phyloP scores from a whole-genome alignment of 179 eudicot species.

The Actinidia arguta region DNA sequence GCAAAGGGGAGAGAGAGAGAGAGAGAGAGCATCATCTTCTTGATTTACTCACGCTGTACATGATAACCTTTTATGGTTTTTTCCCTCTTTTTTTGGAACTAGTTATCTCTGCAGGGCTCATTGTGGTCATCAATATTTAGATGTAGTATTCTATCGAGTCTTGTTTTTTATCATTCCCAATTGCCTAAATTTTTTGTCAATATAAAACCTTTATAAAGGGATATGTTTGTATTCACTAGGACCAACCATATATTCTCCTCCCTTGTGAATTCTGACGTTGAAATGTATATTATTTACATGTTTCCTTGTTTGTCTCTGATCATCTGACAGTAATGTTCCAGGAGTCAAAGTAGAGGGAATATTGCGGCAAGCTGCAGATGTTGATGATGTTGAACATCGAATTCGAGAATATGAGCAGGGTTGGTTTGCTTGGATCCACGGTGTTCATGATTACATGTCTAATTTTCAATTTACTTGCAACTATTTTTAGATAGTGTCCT shows the following conservation, averaged over 20 bases:
- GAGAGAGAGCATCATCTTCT: slow-evolving; percentile 8
- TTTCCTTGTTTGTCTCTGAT: slow-evolving; percentile 13
- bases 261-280: neutral
- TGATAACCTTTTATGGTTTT: neutral
- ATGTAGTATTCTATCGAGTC: neutral
- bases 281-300: neutral
- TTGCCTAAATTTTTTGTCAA: neutral
- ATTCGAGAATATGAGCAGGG: slow-evolving; percentile 93
- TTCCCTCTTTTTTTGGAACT: neutral
- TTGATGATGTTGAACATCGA: slow-evolving; percentile 89
- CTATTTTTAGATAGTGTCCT: neutral
- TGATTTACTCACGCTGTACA: neutral
- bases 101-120: neutral
- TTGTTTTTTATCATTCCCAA: neutral
- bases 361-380: slow-evolving; percentile 98
- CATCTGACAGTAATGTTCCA: slow-evolving; percentile 38
- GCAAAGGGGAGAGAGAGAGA: slow-evolving; percentile 3
- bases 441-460: neutral
- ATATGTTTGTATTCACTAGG: neutral
- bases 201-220: neutral
- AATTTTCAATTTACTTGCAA: neutral
- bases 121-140: neutral
- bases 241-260: neutral
- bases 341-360: slow-evolving; percentile 92
- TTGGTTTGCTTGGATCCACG: slow-evolving; percentile 32